phyloP scores from a whole-genome alignment of 371 early-diverging fungal species.

The Rhizomucor miehei region DNA sequence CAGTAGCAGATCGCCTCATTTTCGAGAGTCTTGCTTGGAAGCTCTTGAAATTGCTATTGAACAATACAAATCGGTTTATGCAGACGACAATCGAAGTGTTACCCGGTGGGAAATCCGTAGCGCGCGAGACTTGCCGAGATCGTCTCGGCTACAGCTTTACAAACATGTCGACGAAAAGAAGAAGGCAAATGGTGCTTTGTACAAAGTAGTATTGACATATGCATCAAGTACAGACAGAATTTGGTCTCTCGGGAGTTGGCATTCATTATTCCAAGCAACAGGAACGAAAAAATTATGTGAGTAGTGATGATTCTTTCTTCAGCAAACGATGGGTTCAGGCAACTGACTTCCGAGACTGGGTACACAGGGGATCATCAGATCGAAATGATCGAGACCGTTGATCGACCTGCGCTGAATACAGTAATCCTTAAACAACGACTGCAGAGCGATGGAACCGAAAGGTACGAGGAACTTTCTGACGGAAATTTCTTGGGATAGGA shows the following conservation, averaged over 20 bases:
- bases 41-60: no score
- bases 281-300: conserved; percentile 12
- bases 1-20: no score
- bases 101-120: no score
- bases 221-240: conserved; percentile 5
- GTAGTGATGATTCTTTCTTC: background rate
- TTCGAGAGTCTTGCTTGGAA: no score
- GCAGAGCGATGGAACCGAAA: conserved; percentile 2
- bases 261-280: conserved; percentile 7
- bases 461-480: background rate
- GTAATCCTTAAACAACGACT: conserved; percentile 1
- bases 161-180: no score
- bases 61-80: no score
- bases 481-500: no score
- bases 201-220: no score
- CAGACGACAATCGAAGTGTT: no score
- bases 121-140: no score
- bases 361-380: conserved; percentile 15
- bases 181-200: no score
- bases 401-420: conserved; percentile 5
- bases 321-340: background rate
- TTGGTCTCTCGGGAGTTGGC: conserved; percentile 12
- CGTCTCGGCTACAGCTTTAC: no score
- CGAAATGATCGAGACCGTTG: conserved; percentile 2
- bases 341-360: background rate